Evolutionary conservation across 164 flowering plant genomes (phyloP), one percentile per base, ranked within the genome.

Genomic region (Magnolia kwangsiensis): DNA sequence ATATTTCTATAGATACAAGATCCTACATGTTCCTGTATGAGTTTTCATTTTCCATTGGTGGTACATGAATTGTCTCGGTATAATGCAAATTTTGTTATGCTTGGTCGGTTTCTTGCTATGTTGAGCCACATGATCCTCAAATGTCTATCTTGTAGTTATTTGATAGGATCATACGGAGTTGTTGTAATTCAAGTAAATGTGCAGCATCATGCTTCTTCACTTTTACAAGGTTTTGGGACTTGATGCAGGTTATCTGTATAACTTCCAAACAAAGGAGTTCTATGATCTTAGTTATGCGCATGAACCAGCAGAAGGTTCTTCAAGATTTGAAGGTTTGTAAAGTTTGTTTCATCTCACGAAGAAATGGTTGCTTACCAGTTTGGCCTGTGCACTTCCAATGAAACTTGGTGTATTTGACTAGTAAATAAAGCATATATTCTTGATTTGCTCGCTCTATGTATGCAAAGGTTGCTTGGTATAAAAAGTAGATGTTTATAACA

Each of bases 251-350:
- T 90, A 95, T 83, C 89, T 96, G 19, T 94, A 88, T 75, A 96
- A 93, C 80, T 90, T 82, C 77, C 98, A 96, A 67, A 94, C 97
- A 71, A 96, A 85, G 85, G 99, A 96, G 82, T 88, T 92, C 79
- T 91, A 87, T 69, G 92, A 92, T 83, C 98, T 96, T 76, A 92
- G 93, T 77, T 86, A 87, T 86, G 90, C 93, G 49, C 96, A 85
- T 68, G 93, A 91, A 79, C 89, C 84, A 51, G 89, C 91, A 7
- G 91, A 86, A 77, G 92, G 89, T 77, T 89, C 91, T 75, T 82
- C 89, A 51, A 87, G 76, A 74, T 89, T 90, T 82, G 97, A 93
- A 91, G 99, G 98, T 96, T 74, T 79, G 87, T 77, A 63, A 49
- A 55, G 50, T 79, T 65, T 24, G 78, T 27, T 11, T 65, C 67